A percentile compares a stretch with the other conserved stretches of the same genome.
Evolutionary conservation across 768 basidiomycete genomes (phyloP).

Genomic region (Mycena rosella): DNA sequence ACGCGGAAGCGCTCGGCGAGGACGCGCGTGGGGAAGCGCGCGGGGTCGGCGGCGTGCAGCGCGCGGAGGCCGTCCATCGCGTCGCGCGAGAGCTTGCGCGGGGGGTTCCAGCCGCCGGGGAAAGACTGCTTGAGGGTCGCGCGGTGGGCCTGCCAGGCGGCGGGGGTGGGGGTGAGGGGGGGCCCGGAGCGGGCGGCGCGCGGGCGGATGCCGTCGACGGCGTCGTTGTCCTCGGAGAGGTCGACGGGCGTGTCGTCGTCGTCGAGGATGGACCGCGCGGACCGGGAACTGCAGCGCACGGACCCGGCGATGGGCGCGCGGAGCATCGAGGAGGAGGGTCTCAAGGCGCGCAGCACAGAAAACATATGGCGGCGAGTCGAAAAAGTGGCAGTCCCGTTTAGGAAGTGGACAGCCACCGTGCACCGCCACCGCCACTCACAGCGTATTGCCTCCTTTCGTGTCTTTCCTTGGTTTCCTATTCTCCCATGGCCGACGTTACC

Average conservation of each 20-base stretch:
- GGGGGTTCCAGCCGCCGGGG: conserved; percentile 82
- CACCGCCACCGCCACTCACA: not conserved
- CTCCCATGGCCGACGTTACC: conserved; percentile 81
- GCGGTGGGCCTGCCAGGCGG: conserved; percentile 65
- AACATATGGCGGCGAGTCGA: too few relatives aligned
- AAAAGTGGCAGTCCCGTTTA: too few relatives aligned
- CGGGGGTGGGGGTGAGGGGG: conserved; percentile 58
- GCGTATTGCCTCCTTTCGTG: too few relatives aligned
- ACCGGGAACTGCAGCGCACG: conserved; percentile 6
- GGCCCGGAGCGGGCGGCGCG: conserved; percentile 54
- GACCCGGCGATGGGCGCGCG: not conserved
- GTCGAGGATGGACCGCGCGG: conserved; percentile 60
- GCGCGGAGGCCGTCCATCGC: conserved; percentile 86
- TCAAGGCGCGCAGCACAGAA: conserved; percentile 5
- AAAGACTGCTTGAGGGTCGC: conserved; percentile 64
- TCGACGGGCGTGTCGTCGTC: conserved; percentile 61
- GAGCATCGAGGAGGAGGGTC: too few relatives aligned
- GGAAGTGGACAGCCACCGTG: not conserved
- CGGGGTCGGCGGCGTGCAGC: conserved; percentile 73
- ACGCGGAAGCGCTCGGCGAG: conserved; percentile 85
- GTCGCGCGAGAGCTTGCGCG: conserved; percentile 82
- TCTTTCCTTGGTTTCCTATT: conserved; percentile 13
- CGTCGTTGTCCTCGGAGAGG: conserved; percentile 65
- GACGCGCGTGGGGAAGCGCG: conserved; percentile 71
- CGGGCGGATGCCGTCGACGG: conserved; percentile 57